These are phyloP conservation scores for Talaromyces thailandensis DNA, from an alignment of 495 filamentous ascomycete genomes.

Conservation along the genomic window DNA sequence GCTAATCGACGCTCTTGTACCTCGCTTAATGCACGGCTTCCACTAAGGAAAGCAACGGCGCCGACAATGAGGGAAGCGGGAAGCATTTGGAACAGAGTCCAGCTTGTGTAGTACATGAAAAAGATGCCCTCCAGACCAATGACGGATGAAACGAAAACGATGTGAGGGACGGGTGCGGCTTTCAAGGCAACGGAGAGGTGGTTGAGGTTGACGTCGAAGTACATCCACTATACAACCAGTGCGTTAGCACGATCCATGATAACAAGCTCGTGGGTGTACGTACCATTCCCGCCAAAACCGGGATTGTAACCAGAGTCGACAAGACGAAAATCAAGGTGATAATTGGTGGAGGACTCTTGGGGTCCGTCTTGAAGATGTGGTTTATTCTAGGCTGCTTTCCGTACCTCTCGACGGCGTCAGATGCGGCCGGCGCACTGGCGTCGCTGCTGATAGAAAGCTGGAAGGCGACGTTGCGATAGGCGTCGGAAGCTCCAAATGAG, in stretches of 20 bases:
- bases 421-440: constrained; percentile 47
- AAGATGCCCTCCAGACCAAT: constrained; percentile 83
- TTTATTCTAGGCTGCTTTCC: constrained; percentile 76
- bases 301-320: constrained; percentile 61
- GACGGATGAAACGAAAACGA: constrained; percentile 74
- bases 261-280: constrained; percentile 23
- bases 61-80: constrained; percentile 62
- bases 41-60: constrained; percentile 71
- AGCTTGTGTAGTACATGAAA: constrained; percentile 87
- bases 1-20: constrained; percentile 80
- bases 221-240: constrained; percentile 49
- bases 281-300: constrained; percentile 62
- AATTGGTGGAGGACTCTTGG: constrained; percentile 72
- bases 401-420: constrained; percentile 60
- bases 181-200: constrained; percentile 67
- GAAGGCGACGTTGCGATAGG: constrained; percentile 56
- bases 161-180: constrained; percentile 67
- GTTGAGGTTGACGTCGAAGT: constrained; percentile 75
- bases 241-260: not conserved
- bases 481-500: constrained; percentile 70
- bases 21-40: constrained; percentile 84
- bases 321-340: constrained; percentile 71
- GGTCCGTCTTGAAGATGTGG: constrained; percentile 79
- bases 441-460: constrained; percentile 56
- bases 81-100: constrained; percentile 88